Evolutionary conservation across 148 eudicot species (phyloP).

Genomic region (Rhododendron kiyosumense): DNA sequence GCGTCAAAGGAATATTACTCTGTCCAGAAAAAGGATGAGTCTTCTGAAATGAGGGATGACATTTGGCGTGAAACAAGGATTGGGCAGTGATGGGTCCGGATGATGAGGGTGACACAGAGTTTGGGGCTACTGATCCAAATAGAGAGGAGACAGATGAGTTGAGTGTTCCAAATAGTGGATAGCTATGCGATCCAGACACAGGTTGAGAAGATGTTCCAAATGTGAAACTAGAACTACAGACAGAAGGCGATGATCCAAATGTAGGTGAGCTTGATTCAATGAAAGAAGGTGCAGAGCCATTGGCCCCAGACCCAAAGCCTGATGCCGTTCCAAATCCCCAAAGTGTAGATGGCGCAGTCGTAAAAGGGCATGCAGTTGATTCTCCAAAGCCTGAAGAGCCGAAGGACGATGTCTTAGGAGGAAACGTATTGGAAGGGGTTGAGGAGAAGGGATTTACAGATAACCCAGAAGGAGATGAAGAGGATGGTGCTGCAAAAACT

Average conservation of each 20-base stretch:
- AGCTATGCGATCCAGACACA: background rate
- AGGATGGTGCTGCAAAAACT: background rate
- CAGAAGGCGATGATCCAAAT: background rate
- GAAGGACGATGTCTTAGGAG: background rate
- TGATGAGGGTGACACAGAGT: background rate
- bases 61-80: background rate
- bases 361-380: background rate
- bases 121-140: background rate
- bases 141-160: background rate
- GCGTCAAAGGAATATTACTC: background rate
- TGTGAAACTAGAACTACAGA: background rate
- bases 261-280: background rate
- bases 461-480: background rate
- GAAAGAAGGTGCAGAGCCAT: background rate
- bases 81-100: background rate
- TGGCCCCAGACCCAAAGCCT: background rate
- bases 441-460: background rate
- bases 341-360: background rate
- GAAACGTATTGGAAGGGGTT: background rate
- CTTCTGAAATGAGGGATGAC: background rate
- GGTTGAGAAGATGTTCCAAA: background rate
- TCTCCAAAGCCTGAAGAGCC: background rate
- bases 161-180: background rate
- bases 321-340: background rate
- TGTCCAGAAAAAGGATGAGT: background rate